Percentiles rank a stretch among this genome's conserved stretches.
Evolutionary conservation across 306 rosid species (phyloP).

Genomic region (Cicer pinnatifidum): DNA sequence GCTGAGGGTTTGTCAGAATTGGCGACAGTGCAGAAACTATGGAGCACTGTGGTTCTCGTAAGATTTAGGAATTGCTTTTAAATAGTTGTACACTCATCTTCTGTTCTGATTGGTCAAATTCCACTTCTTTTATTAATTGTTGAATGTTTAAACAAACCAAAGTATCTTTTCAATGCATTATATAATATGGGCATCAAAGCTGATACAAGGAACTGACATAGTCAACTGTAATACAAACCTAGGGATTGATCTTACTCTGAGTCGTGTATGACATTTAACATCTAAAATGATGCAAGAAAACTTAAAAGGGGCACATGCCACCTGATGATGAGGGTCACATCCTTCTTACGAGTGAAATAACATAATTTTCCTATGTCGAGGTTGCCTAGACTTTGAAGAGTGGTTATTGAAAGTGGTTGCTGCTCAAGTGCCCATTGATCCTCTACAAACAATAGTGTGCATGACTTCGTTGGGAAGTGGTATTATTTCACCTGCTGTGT

Average conservation of each 20-base stretch:
- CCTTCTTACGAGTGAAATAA: neutral
- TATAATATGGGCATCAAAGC: neutral
- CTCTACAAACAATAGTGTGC: neutral
- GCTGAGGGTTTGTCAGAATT: slow-evolving; percentile 66
- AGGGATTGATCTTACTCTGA: slow-evolving; percentile 7
- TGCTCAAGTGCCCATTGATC: neutral
- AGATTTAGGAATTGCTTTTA: slow-evolving; percentile 43
- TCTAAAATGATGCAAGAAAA: slow-evolving; percentile 3
- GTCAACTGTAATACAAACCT: neutral
- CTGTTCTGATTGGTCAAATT: slow-evolving; percentile 38
- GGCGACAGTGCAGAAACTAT: slow-evolving; percentile 58
- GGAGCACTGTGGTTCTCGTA: slow-evolving; percentile 78
- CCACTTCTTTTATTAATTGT: slow-evolving; percentile 26
- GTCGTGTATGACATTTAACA: neutral
- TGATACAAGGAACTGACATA: slow-evolving; percentile 1
- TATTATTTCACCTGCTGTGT: neutral
- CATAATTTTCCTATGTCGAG: neutral
- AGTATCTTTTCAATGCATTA: neutral
- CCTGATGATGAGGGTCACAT: neutral
- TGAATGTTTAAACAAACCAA: neutral
- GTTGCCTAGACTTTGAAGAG: slow-evolving; percentile 19
- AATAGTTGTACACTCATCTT: slow-evolving; percentile 13
- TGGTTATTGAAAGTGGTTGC: slow-evolving; percentile 1
- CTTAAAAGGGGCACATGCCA: slow-evolving; percentile 1
- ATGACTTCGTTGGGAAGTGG: neutral